Base-by-base conservation (phyloP, 2,329 filamentous ascomycete species). In the Rhinocladiella similis region DNA sequence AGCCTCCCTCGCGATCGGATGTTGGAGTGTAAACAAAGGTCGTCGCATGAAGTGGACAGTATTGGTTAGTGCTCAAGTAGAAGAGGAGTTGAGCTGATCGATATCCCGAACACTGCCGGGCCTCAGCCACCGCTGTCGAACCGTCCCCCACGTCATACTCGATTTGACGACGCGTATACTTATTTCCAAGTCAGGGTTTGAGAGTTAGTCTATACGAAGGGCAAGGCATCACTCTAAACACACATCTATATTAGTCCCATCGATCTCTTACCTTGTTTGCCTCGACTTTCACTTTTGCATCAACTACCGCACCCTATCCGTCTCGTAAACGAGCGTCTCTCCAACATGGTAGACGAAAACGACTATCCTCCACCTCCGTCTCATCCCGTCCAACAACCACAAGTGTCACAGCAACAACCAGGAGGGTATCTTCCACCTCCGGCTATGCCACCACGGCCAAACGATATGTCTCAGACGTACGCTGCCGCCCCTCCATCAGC, bases 321-420 rank as follows among this genome's bases (percentile, higher is more conserved):
- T 3, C 12, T 19, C 5, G 38, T 41, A 41, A 3, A 22, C 6
- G n/a, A 12, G 14, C 22, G 7, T 3, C 4, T 14, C 22, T 46
- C 20, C 22, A 27, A 4, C 19, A 56, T 53, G 54, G 48, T 49
- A 22, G 43, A 56, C 43, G 49, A 56, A 35, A 38, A 45, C 22
- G 36, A 45, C 38, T 38, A 42, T 39, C 52, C 45, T 48, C 52
- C 52, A 53, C 33, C 43, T 39, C 50, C 43, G 10, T 29, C 50
- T 19, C 42, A 51, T 13, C 35, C 47, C 19, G 22, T 18, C n/a
- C 29, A 42, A 56, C 47, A 50, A 27, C 47, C 19, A 22, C 29
- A 39, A 38, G 5, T 39, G n/a, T 4, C 33, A 7, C 13, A 38
- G 18, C 52, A 54, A n/a, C 51, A 36, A 29, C 9, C n/a, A 16